phyloP scores from a whole-genome alignment of 2,329 filamentous ascomycete species.

The Aspergillus viridinutans region DNA sequence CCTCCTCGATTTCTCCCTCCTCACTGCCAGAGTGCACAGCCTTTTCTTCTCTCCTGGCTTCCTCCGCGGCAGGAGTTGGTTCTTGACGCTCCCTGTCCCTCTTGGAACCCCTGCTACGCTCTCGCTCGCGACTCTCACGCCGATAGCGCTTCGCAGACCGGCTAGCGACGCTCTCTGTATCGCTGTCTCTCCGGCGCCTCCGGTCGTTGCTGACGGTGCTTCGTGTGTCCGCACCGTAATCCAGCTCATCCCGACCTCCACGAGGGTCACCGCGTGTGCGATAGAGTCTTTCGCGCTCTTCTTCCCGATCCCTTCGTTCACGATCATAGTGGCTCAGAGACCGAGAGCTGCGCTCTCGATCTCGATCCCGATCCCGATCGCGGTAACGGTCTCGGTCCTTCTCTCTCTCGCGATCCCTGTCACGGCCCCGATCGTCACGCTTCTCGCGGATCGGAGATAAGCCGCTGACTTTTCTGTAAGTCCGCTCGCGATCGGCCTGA shows the following conservation, averaged over 20 bases:
- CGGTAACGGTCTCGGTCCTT: slow-evolving; percentile 37
- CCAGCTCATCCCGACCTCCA: slow-evolving; percentile 78
- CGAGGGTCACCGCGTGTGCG: slow-evolving; percentile 74
- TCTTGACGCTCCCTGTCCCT: slow-evolving; percentile 52
- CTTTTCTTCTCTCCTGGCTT: slow-evolving; percentile 42
- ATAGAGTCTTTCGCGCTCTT: slow-evolving; percentile 84
- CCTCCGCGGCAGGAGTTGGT: slow-evolving; percentile 32
- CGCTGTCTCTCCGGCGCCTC: slow-evolving; percentile 74
- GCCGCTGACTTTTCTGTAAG: slow-evolving; percentile 77
- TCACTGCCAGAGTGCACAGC: slow-evolving; percentile 80
- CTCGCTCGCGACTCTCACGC: slow-evolving; percentile 38
- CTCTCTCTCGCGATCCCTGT: slow-evolving; percentile 36
- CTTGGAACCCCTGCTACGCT: slow-evolving; percentile 43
- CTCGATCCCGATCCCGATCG: slow-evolving; percentile 35
- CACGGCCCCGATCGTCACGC: slow-evolving; percentile 31
- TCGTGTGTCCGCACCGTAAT: slow-evolving; percentile 71
- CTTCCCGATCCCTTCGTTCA: slow-evolving; percentile 81
- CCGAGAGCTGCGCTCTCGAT: slow-evolving; percentile 30
- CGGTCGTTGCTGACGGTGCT: slow-evolving; percentile 61
- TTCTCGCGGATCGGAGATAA: slow-evolving; percentile 47
- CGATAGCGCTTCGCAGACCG: slow-evolving; percentile 59
- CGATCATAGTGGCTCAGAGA: slow-evolving; percentile 61
- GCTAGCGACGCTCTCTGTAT: slow-evolving; percentile 58
- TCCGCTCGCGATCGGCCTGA: slow-evolving; percentile 87
- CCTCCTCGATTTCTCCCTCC: slow-evolving; percentile 95